A percentile compares a stretch with the other conserved stretches of the same genome.
These are phyloP conservation scores for Rhizopogon rudus DNA, from an alignment of 768 basidiomycete genomes.

Conservation along the genomic window DNA sequence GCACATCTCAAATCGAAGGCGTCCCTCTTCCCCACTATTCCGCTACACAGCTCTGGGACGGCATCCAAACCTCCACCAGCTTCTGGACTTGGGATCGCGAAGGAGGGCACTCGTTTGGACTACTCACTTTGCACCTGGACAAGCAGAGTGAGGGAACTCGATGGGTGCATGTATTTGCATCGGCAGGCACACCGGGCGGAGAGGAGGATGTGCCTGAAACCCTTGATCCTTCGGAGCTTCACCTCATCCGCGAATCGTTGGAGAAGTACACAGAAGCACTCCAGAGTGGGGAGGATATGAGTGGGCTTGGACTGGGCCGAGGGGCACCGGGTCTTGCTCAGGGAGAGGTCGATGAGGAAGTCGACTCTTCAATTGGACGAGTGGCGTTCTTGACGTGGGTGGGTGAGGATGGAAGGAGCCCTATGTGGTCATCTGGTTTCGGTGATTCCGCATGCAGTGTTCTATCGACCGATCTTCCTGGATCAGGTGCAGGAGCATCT, in stretches of 20 bases:
- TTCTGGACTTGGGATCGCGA: constrained; percentile 92
- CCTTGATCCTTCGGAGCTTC: constrained; percentile 79
- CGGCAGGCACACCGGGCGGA: constrained; percentile 34
- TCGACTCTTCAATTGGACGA: constrained; percentile 71
- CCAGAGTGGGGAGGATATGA: constrained; percentile 50
- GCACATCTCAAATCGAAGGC: constrained; percentile 21
- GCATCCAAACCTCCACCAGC: constrained; percentile 70
- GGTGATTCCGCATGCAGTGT: constrained; percentile 40
- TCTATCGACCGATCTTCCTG: constrained; percentile 72
- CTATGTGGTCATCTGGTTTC: constrained; percentile 35
- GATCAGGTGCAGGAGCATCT: constrained; percentile 28
- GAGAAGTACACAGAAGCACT: constrained; percentile 81
- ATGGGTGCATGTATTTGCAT: constrained; percentile 84
- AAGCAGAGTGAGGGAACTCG: constrained; percentile 79
- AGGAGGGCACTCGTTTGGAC: constrained; percentile 59
- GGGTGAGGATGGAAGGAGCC: constrained; percentile 39
- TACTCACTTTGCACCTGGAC: constrained; percentile 81
- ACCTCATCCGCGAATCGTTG: constrained; percentile 71
- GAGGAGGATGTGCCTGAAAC: constrained; percentile 82
- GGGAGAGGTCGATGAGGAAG: constrained; percentile 91
- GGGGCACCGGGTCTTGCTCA: constrained; percentile 77
- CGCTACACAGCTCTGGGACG: constrained; percentile 70
- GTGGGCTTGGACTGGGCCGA: constrained; percentile 57
- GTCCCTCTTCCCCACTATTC: constrained; percentile 54
- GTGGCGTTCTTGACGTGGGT: constrained; percentile 67